Percentiles rank a stretch among this genome's conserved stretches.
Evolutionary conservation across 176 grass and related monocot genomes (phyloP).

Genomic region (Secale cereale): DNA sequence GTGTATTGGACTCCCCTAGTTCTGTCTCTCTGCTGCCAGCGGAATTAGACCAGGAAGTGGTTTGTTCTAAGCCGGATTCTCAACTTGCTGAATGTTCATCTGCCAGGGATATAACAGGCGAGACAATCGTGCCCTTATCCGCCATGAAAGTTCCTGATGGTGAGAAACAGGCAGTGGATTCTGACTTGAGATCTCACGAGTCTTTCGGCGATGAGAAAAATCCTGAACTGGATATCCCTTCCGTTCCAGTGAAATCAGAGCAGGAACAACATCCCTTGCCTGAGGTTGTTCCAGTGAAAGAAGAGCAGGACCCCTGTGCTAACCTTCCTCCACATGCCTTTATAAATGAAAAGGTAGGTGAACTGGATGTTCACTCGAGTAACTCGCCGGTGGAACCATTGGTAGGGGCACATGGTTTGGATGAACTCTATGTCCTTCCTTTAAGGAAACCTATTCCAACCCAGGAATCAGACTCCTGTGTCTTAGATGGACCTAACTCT

Average conservation of each 20-base stretch:
- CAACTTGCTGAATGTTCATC: slow-evolving; percentile 16
- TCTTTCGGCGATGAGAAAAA: slow-evolving; percentile 31
- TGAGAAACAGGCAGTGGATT: slow-evolving; percentile 15
- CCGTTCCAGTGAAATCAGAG: slow-evolving; percentile 31
- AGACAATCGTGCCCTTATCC: background rate
- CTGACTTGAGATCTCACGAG: slow-evolving; percentile 25
- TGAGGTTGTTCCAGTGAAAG: slow-evolving; percentile 25
- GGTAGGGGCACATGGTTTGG: background rate
- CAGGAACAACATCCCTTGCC: slow-evolving; percentile 10
- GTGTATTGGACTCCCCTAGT: slow-evolving; percentile 14
- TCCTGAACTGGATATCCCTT: slow-evolving; percentile 25
- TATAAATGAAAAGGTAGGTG: slow-evolving; percentile 18
- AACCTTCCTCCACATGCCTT: slow-evolving; percentile 8
- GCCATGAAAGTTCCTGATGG: slow-evolving; percentile 14
- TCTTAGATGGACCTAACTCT: slow-evolving; percentile 13
- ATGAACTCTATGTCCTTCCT: background rate
- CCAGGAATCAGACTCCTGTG: slow-evolving; percentile 4
- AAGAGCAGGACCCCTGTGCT: slow-evolving; percentile 7
- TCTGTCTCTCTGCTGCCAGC: background rate
- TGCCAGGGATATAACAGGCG: background rate
- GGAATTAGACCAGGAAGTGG: slow-evolving; percentile 23
- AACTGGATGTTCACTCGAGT: slow-evolving; percentile 10
- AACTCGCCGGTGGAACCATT: slow-evolving; percentile 11
- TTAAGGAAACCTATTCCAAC: slow-evolving; percentile 16
- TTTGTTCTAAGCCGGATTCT: slow-evolving; percentile 4